Base-by-base conservation (phyloP, 2,329 filamentous ascomycete genomes). In the Ophiocordyceps sinensis region DNA sequence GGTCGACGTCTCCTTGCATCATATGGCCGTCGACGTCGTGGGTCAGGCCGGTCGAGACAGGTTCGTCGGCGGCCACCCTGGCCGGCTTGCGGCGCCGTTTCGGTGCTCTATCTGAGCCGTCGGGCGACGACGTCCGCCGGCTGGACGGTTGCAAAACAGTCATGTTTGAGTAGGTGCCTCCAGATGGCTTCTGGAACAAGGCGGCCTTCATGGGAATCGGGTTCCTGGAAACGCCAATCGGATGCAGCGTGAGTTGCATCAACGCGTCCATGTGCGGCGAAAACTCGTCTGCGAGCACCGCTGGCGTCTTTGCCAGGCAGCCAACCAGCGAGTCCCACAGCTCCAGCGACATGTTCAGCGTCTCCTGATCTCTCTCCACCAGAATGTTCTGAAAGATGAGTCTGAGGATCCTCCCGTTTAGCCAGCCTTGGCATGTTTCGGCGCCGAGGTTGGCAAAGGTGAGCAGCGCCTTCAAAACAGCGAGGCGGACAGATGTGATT, bases 11-110 rank as follows among this genome's bases (percentile, higher is more conserved):
- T 40, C 93, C 91, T 56, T 89, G 85, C 68, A 98, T 87, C 82
- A 98, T 95, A 50, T 94, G 88, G 10, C 88, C 91, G 58, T 98
- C 91, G 15, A 98, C 86, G 58, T 98, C 94, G 60, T 98, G 91
- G 1, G 82, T 76, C n/a, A 82, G 67, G n/a, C 66, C 73, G 4
- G 73, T 63, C 1, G 74, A 64, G 1, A 73, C 65, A 9, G 72
- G 62, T 26, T 88, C 82, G 41, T 91, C 40, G 28, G 30, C 40
- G 21, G 30, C 85, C 17, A 75, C 64, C 65, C 93, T 94, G n/a
- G 84, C 79, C 0, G 84, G 84, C 60, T 87, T 93, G 45, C 87
- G 79, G 29, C 87, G 75, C 48, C 85, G 79, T 61, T 91, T 85
- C 2, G 79, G 67, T 13, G 77, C 70, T 45, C 83, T 73, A 44